Base-by-base conservation (phyloP, 2,329 filamentous ascomycete species). In the Pyrenophora teres region DNA sequence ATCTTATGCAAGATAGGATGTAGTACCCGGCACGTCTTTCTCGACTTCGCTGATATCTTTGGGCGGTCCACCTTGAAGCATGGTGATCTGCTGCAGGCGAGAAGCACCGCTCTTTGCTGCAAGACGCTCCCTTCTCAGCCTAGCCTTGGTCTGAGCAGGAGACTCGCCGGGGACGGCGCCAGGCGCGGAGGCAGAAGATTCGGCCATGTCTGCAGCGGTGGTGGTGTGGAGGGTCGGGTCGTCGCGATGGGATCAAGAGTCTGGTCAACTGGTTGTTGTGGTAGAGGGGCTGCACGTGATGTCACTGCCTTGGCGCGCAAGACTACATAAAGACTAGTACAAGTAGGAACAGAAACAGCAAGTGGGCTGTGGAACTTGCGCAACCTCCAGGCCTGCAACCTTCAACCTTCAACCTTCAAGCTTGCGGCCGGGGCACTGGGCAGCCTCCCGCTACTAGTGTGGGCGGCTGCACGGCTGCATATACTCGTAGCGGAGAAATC, bases 71-170 rank as follows among this genome's bases (percentile, higher is more conserved):
- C 86, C 86, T 42, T 73, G 72, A 21, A 90, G 75, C 1, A 87
- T 86, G 10, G 87, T 90, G 72, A 94, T 94, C 72, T 83, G 88
- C 65, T 89, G 86, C 56, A 94, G 76, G 54, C 90, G 79, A 33
- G 85, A 82, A 15, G 85, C 83, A 50, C 87, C 89, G 53, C 87
- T 86, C 42, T 92, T 93, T 51, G 88, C 89, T 71, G 91, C 87
- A 41, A 89, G 83, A 33, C 88, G 85, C 72, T 92, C 89, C 73
- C 91, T 90, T 62, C 90, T 87, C 51, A 90, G 79, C 40, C 89
- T 85, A 32, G 87, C 87, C 74, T 90, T 86, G 51, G 73, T 64
- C 63, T 81, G 79, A 9, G 74, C 75, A 2, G 77, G 73, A 6
- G 77, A 76, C 52, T 73, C 70, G 37, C 44, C 55, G 6, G 64